phyloP scores from a whole-genome alignment of 2,329 filamentous ascomycete species.

The Clarireedia homoeocarpa region DNA sequence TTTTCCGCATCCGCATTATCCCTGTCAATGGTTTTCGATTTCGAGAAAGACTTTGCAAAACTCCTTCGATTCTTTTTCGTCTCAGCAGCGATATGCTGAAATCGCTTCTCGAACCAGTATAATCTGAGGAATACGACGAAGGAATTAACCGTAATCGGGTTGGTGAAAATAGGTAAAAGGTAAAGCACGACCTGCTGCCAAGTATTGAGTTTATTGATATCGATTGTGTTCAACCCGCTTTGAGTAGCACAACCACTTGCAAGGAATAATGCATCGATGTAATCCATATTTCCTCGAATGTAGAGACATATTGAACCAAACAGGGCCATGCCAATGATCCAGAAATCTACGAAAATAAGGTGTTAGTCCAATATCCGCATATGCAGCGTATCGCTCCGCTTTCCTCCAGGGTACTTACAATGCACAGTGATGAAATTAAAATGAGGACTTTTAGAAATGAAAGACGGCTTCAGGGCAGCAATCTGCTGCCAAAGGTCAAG shows the following conservation, averaged over 20 bases:
- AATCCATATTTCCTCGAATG: conserved; percentile 53
- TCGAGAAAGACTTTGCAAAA: conserved; percentile 53
- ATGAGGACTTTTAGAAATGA: conserved; percentile 53
- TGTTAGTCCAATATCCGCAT: background rate
- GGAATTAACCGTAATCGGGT: conserved; percentile 77
- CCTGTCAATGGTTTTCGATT: conserved; percentile 40
- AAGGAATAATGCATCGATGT: conserved; percentile 87
- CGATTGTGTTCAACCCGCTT: conserved; percentile 79
- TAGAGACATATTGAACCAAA: conserved; percentile 73
- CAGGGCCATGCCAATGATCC: conserved; percentile 67
- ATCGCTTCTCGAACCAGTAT: conserved; percentile 97
- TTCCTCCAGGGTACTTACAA: conserved; percentile 44
- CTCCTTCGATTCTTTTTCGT: conserved; percentile 58
- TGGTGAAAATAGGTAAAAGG: conserved; percentile 63
- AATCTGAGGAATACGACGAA: conserved; percentile 86
- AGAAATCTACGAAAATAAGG: conserved; percentile 51
- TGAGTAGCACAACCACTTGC: conserved; percentile 82
- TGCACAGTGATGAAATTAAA: conserved; percentile 79
- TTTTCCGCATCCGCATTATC: conserved; percentile 36
- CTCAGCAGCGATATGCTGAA: conserved; percentile 74
- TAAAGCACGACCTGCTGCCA: conserved; percentile 71
- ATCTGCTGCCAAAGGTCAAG: conserved; percentile 34
- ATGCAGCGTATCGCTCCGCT: background rate
- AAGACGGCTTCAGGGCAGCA: conserved; percentile 45
- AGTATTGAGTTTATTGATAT: conserved; percentile 59